Percentiles rank a stretch among this genome's conserved stretches.
phyloP scores from a whole-genome alignment of 176 grass and related monocot species.

The Typha latifolia region DNA sequence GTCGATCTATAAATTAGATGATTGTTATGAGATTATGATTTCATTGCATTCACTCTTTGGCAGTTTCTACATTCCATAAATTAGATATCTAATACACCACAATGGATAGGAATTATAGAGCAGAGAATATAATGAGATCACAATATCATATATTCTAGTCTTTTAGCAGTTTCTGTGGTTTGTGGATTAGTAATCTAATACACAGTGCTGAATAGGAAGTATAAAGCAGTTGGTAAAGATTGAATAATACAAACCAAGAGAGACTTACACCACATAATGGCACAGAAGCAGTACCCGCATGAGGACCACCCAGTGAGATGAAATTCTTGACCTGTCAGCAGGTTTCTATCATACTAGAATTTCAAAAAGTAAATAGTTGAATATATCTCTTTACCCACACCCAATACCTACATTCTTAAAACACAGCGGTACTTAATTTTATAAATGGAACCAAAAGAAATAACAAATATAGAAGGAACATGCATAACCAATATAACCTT shows the following conservation, averaged over 20 bases:
- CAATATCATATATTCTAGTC: too few species aligned
- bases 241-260: neutral
- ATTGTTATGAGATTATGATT: too few species aligned
- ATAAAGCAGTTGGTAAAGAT: too few species aligned
- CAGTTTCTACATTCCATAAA: neutral
- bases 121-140: neutral
- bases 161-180: too few species aligned
- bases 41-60: too few species aligned
- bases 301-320: slow-evolving; percentile 85
- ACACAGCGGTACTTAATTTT: too few species aligned
- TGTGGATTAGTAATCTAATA: too few species aligned
- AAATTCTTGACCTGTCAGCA: slow-evolving; percentile 84
- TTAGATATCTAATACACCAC: neutral
- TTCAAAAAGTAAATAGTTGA: neutral
- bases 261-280: slow-evolving; percentile 78
- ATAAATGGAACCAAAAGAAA: too few species aligned
- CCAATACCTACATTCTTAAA: too few species aligned
- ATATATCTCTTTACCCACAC: neutral
- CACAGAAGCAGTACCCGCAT: slow-evolving; percentile 95
- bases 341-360: slow-evolving; percentile 5
- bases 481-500: too few species aligned
- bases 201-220: too few species aligned
- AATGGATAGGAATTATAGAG: neutral
- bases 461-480: too few species aligned
- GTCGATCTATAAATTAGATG: neutral